A percentile compares a stretch with the other conserved stretches of the same genome.
Evolutionary conservation across 768 basidiomycete species (phyloP).

Genomic region (Amanita muscaria): DNA sequence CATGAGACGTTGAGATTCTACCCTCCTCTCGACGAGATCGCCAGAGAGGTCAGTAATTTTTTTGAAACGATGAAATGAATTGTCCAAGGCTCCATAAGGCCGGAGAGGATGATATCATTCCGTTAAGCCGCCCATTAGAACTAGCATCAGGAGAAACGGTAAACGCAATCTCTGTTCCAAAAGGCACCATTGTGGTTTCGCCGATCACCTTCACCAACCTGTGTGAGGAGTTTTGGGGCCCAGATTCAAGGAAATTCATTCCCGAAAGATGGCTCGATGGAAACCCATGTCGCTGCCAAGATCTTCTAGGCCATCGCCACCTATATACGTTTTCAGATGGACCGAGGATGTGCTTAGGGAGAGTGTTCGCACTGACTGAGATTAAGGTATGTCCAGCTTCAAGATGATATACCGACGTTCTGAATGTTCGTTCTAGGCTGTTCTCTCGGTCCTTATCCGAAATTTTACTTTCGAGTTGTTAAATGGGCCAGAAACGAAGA

Average conservation of each 20-base stretch:
- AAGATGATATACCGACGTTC: background rate
- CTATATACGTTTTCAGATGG: slow-evolving; percentile 38
- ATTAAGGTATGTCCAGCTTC: background rate
- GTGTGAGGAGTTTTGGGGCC: slow-evolving; percentile 33
- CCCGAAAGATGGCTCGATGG: slow-evolving; percentile 35
- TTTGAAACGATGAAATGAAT: background rate
- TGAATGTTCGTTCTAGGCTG: slow-evolving; percentile 22
- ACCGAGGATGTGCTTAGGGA: slow-evolving; percentile 36
- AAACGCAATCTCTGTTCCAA: slow-evolving; percentile 1
- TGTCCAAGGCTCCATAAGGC: too few species aligned
- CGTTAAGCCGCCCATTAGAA: too few species aligned
- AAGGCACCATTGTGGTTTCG: slow-evolving; percentile 30
- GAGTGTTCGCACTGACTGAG: slow-evolving; percentile 24
- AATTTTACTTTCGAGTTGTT: slow-evolving; percentile 32
- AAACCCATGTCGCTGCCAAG: slow-evolving; percentile 17
- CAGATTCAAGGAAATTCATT: slow-evolving; percentile 31
- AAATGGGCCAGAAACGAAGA: slow-evolving; percentile 30
- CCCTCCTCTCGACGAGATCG: slow-evolving; percentile 20
- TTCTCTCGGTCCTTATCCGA: slow-evolving; percentile 35
- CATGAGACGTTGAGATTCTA: slow-evolving; percentile 26
- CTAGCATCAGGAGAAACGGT: too few species aligned
- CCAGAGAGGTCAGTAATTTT: slow-evolving; percentile 10
- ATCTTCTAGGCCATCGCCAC: slow-evolving; percentile 29
- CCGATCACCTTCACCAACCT: slow-evolving; percentile 33
- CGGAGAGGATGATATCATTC: too few species aligned